These are phyloP conservation scores for Claviceps lovelessii DNA, from an alignment of 2,329 filamentous ascomycete species.

Conservation along the genomic window DNA sequence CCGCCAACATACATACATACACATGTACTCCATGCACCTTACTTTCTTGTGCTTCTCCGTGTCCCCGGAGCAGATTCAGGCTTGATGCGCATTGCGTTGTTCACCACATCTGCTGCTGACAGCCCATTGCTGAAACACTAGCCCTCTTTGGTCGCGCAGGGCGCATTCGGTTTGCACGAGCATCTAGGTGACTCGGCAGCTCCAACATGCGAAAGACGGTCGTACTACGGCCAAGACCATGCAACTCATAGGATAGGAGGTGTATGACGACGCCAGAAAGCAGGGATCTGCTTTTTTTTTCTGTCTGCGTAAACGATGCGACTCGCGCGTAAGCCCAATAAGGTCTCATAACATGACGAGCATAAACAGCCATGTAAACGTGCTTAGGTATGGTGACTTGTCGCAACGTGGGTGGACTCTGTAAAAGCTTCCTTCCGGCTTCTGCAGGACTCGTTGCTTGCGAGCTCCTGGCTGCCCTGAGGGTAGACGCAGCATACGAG, in stretches of 20 bases:
- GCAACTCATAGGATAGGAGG: not conserved
- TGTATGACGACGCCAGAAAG: no score
- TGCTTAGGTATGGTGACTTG: no score
- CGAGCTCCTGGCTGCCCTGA: not conserved
- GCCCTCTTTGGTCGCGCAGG: not conserved
- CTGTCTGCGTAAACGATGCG: no score
- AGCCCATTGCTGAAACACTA: not conserved
- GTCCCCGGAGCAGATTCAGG: not conserved
- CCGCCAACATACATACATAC: not conserved
- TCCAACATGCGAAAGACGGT: constrained; percentile 1
- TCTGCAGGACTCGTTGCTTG: not conserved
- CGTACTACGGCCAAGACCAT: not conserved
- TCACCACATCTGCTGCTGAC: not conserved
- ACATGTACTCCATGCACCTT: not conserved
- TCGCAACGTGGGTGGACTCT: no score
- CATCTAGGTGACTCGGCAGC: not conserved
- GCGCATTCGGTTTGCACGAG: not conserved
- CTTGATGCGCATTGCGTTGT: not conserved
- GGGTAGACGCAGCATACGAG: not conserved
- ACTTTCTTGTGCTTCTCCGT: not conserved
- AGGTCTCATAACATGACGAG: not conserved
- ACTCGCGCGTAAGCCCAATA: no score
- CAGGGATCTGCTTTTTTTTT: no score
- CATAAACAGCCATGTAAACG: no score
- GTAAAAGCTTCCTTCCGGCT: not conserved